phyloP scores from a whole-genome alignment of 768 basidiomycete species.

The Cystofilobasidium bisporidii region DNA sequence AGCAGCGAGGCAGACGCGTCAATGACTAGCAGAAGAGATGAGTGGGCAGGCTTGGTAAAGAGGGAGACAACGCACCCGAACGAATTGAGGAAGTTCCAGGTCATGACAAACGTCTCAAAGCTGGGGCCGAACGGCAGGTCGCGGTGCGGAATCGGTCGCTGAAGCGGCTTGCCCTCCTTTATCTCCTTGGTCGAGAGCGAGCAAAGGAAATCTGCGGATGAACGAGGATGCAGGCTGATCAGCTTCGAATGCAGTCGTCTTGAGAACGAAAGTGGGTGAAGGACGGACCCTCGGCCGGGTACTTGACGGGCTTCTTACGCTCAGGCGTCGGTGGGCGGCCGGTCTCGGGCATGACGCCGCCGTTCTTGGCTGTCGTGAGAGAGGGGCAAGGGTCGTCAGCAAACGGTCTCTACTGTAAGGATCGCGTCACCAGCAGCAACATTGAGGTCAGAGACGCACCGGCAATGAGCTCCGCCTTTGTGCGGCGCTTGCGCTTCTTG shows the following conservation, averaged over 20 bases:
- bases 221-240: neutral
- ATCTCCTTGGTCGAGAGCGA: constrained; percentile 65
- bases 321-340: constrained; percentile 43
- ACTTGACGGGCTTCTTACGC: constrained; percentile 81
- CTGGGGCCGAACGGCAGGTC: constrained; percentile 52
- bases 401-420: neutral
- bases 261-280: too few species aligned
- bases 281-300: constrained; percentile 59
- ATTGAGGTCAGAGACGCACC: neutral
- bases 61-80: constrained; percentile 57
- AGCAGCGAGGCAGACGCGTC: neutral
- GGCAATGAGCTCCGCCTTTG: constrained; percentile 1
- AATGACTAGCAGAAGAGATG: too few species aligned
- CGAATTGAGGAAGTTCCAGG: constrained; percentile 88
- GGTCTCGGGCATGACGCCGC: constrained; percentile 6
- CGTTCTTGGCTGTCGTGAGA: neutral
- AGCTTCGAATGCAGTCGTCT: too few species aligned
- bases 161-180: constrained; percentile 61
- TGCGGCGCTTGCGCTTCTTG: constrained; percentile 7
- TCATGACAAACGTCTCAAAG: constrained; percentile 79
- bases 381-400: neutral
- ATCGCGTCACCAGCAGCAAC: neutral
- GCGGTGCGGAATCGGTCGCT: constrained; percentile 46
- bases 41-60: too few species aligned
- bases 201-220: constrained; percentile 27